These are phyloP conservation scores for Phytophthora fragariaefolia DNA, from an alignment of 352 stramenopile species.

Conservation along the genomic window DNA sequence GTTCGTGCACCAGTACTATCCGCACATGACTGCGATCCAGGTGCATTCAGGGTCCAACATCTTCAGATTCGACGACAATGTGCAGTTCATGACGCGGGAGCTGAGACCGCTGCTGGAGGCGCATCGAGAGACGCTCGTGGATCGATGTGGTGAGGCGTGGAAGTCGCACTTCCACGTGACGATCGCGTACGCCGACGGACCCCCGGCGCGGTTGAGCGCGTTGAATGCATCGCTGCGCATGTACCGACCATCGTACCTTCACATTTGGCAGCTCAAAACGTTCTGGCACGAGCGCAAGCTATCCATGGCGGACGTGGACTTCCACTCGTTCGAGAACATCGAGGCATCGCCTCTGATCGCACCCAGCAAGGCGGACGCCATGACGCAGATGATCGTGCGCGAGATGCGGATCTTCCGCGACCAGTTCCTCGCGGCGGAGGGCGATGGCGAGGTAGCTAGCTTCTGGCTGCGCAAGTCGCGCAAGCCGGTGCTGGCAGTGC, in stretches of 20 bases:
- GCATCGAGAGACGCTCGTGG: constrained; percentile 94
- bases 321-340: constrained; percentile 97
- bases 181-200: constrained; percentile 97
- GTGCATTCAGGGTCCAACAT: constrained; percentile 97
- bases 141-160: constrained; percentile 92
- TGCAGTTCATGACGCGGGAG: constrained; percentile 96
- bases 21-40: constrained; percentile 93
- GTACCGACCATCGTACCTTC: constrained; percentile 96
- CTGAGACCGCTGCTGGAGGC: constrained; percentile 94
- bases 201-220: constrained; percentile 94
- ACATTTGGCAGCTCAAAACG: constrained; percentile 99
- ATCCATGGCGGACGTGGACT: constrained; percentile 96
- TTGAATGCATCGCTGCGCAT: constrained; percentile 96
- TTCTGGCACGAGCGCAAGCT: constrained; percentile 98
- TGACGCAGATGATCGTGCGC: constrained; percentile 88
- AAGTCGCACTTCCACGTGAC: constrained; percentile 95
- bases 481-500: constrained; percentile 97
- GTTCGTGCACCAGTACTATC: constrained; percentile 94
- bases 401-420: constrained; percentile 93
- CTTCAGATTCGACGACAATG: constrained; percentile 96
- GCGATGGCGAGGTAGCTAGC: constrained; percentile 87
- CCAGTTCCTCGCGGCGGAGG: constrained; percentile 78
- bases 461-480: constrained; percentile 99
- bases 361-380: constrained; percentile 75
- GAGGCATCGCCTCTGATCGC: constrained; percentile 94